These are phyloP conservation scores for Ophiostoma fasciatum DNA, from an alignment of 2,329 filamentous ascomycete species.

Conservation along the genomic window DNA sequence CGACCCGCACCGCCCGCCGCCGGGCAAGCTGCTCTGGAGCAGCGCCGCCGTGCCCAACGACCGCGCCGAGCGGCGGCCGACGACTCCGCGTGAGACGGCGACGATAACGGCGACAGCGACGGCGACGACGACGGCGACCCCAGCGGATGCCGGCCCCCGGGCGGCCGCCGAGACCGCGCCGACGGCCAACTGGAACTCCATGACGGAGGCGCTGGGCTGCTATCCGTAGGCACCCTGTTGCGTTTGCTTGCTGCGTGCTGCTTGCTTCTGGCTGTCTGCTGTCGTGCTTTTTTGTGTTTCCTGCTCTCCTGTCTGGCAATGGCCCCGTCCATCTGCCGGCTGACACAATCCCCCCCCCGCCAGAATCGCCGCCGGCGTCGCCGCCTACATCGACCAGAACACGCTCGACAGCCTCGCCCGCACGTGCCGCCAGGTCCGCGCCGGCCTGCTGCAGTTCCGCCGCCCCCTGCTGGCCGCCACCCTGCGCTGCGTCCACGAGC, in stretches of 20 bases:
- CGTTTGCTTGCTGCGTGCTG: constrained; percentile 8
- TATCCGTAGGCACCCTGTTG: constrained; percentile 45
- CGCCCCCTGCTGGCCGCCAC: constrained; percentile 58
- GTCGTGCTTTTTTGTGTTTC: background rate
- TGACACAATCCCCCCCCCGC: no score
- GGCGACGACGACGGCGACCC: background rate
- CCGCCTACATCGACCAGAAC: constrained; percentile 69
- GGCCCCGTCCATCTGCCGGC: background rate
- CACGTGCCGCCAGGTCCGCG: constrained; percentile 67
- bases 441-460: constrained; percentile 65
- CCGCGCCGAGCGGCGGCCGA: constrained; percentile 2
- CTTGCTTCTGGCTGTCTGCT: background rate
- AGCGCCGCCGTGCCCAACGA: constrained; percentile 6
- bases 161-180: background rate
- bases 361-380: constrained; percentile 67
- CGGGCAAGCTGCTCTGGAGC: constrained; percentile 14
- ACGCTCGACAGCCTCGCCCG: constrained; percentile 70
- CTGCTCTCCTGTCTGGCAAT: background rate
- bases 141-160: background rate
- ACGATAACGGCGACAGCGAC: no score
- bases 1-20: constrained; percentile 13
- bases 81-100: no score
- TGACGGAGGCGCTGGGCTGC: constrained; percentile 48
- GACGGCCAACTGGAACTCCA: constrained; percentile 35
- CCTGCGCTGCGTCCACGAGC: constrained; percentile 66